Percentiles rank a stretch among this genome's conserved stretches.
phyloP scores from a whole-genome alignment of 129 eudicot genomes.

The Rutidosis leptorrhynchoides region DNA sequence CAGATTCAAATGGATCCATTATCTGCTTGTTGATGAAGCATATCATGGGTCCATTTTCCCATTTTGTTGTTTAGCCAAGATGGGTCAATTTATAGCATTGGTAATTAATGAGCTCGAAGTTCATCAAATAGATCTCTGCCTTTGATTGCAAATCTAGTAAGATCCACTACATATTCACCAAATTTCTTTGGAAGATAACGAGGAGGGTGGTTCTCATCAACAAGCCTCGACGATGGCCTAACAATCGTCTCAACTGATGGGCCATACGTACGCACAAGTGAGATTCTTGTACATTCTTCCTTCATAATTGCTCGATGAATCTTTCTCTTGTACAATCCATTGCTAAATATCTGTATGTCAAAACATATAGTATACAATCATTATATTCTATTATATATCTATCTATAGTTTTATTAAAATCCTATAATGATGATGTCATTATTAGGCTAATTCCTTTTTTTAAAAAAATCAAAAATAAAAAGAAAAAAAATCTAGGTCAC shows the following conservation, averaged over 20 bases:
- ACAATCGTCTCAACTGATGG: slow-evolving; percentile 40
- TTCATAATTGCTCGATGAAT: slow-evolving; percentile 35
- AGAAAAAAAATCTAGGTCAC: no score
- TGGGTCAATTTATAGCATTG: neutral
- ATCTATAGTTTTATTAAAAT: no score
- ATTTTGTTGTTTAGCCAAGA: neutral
- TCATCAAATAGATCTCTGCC: neutral
- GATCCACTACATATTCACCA: slow-evolving; percentile 26
- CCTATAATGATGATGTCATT: no score
- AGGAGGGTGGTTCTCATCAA: slow-evolving; percentile 19
- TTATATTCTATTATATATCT: no score
- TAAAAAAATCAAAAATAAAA: no score
- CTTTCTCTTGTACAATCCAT: slow-evolving; percentile 38
- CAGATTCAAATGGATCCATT: no score
- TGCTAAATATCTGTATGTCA: slow-evolving; percentile 30
- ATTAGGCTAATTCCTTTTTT: no score
- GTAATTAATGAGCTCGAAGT: neutral
- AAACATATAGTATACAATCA: no score
- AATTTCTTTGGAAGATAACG: slow-evolving; percentile 34
- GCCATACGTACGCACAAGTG: slow-evolving; percentile 28
- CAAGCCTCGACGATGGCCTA: slow-evolving; percentile 33
- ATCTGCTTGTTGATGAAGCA: no score
- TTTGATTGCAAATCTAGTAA: no score
- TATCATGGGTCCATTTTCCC: neutral
- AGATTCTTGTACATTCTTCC: slow-evolving; percentile 29